These are phyloP conservation scores for Polyporus arcularius DNA, from an alignment of 768 basidiomycete species.

Conservation along the genomic window DNA sequence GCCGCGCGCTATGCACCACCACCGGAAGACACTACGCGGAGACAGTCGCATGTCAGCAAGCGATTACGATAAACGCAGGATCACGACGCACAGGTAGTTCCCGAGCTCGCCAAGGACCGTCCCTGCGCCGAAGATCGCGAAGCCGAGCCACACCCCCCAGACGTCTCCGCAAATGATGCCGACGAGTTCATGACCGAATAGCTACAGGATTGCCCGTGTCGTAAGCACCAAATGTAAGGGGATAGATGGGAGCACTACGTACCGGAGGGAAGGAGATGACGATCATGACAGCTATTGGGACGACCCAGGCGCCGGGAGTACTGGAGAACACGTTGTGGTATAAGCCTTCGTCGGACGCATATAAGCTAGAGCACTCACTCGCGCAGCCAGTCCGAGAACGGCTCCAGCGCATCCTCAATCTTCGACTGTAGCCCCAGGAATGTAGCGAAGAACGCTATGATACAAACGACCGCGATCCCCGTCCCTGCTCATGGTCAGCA, in stretches of 20 bases:
- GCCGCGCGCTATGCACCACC: slow-evolving; percentile 70
- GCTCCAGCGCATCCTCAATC: slow-evolving; percentile 69
- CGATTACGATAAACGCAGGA: neutral
- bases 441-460: slow-evolving; percentile 34
- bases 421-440: slow-evolving; percentile 43
- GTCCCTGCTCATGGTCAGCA: neutral
- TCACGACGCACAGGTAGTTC: slow-evolving; percentile 68
- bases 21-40: slow-evolving; percentile 69
- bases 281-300: slow-evolving; percentile 45
- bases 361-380: slow-evolving; percentile 38
- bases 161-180: slow-evolving; percentile 85
- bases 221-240: too few relatives aligned
- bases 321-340: neutral
- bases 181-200: slow-evolving; percentile 91
- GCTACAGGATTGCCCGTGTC: slow-evolving; percentile 34
- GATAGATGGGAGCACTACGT: neutral
- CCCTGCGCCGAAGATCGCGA: slow-evolving; percentile 80
- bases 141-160: slow-evolving; percentile 86
- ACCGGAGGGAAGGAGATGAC: slow-evolving; percentile 39
- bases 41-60: neutral
- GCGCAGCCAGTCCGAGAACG: slow-evolving; percentile 63
- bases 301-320: slow-evolving; percentile 30
- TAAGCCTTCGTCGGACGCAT: neutral
- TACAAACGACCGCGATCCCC: neutral
- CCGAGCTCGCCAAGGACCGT: slow-evolving; percentile 81